Conservation (phyloP, 1,284 basidiomycete species). For the Naganishia sp. region DNA sequence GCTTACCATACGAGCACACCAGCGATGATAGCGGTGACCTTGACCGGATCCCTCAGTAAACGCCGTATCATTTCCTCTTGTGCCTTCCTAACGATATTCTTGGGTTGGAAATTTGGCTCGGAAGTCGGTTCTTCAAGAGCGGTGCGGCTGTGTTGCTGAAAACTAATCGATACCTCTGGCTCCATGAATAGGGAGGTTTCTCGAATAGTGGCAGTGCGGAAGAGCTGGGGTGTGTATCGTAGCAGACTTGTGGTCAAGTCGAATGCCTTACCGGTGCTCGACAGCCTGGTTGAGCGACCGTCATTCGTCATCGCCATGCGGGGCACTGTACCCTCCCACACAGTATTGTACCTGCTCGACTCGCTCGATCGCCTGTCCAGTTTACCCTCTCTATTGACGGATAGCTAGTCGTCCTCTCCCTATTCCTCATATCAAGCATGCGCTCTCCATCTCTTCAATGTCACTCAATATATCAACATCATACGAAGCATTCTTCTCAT, state of each 20-base stretch:
- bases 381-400: no score
- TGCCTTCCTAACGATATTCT: neutral
- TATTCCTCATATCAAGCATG: neutral
- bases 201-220: neutral
- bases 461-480: neutral
- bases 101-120: neutral
- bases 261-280: no score
- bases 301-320: slow-evolving; percentile 21
- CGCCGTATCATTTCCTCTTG: slow-evolving; percentile 18
- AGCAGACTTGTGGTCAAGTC: neutral
- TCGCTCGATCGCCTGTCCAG: neutral
- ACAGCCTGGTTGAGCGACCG: no score
- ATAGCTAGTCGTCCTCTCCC: no score
- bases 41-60: slow-evolving; percentile 16
- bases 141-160: slow-evolving; percentile 3
- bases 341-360: no score
- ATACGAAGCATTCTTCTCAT: slow-evolving; percentile 16
- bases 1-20: slow-evolving; percentile 22
- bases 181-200: neutral
- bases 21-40: slow-evolving; percentile 15
- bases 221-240: neutral
- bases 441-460: neutral
- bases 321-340: neutral
- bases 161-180: slow-evolving; percentile 4
- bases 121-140: neutral